Conservation (phyloP, 441 rosid species). For the Pelargonium cotyledonis region DNA sequence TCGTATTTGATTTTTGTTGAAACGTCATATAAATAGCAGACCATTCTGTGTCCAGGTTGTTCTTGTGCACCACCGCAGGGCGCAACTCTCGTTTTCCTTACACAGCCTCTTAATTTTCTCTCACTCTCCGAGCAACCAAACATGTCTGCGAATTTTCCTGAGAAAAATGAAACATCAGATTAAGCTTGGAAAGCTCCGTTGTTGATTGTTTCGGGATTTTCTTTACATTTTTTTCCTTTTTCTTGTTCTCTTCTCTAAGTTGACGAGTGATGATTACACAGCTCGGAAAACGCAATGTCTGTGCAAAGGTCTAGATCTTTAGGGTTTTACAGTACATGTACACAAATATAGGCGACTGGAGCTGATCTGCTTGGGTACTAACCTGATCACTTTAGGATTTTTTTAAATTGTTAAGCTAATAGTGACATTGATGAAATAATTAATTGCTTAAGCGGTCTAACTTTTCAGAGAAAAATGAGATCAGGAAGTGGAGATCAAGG, state of each 20-base stretch:
- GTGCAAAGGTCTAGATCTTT: slow-evolving; percentile 12
- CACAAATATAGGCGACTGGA: neutral
- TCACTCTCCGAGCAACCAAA: slow-evolving; percentile 9
- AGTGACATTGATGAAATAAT: neutral
- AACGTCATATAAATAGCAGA: neutral
- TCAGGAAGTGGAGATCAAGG: slow-evolving; percentile 19
- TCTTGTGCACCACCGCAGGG: neutral
- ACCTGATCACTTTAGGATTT: neutral
- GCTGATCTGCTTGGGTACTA: slow-evolving; percentile 1
- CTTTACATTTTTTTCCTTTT: neutral
- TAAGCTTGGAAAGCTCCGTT: neutral
- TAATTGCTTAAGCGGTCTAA: neutral
- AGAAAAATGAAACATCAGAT: slow-evolving; percentile 1
- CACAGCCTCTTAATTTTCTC: slow-evolving; percentile 3
- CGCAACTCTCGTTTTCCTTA: neutral
- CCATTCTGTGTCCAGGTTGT: neutral
- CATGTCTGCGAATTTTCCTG: neutral
- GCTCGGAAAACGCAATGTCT: neutral
- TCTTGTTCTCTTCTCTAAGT: neutral
- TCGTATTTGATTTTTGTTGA: neutral
- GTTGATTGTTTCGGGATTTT: neutral
- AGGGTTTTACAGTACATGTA: neutral
- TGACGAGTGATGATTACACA: neutral
- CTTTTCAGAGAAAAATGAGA: slow-evolving; percentile 21
- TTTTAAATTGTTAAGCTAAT: slow-evolving; percentile 2